Conservation (phyloP, 129 eudicot species). For the Erigeron canadensis region DNA sequence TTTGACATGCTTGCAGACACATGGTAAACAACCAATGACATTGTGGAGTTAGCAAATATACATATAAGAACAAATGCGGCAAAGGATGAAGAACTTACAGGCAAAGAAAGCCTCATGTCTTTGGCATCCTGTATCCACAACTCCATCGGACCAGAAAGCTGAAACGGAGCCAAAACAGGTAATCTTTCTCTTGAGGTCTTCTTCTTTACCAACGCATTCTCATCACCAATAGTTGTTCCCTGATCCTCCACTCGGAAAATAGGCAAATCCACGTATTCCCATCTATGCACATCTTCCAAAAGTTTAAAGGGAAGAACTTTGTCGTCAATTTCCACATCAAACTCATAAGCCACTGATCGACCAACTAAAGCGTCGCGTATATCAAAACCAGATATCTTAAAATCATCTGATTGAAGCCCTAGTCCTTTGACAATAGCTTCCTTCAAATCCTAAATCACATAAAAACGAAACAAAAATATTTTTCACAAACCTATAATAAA, state of each 20-base stretch:
- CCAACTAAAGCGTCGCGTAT: conserved; percentile 80
- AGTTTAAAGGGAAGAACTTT: conserved; percentile 74
- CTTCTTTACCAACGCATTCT: conserved; percentile 68
- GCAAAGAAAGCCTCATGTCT: conserved; percentile 86
- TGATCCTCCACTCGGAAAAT: conserved; percentile 57
- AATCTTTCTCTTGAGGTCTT: conserved; percentile 41
- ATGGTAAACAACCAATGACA: neutral
- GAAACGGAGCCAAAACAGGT: conserved; percentile 86
- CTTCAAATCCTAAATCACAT: conserved; percentile 67
- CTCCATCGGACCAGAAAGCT: conserved; percentile 91
- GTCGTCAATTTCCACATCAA: conserved; percentile 84
- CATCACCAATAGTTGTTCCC: conserved; percentile 32
- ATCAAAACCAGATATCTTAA: conserved; percentile 90
- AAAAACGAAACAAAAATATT: neutral
- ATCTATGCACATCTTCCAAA: conserved; percentile 78
- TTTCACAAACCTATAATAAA: neutral
- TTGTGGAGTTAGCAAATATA: neutral
- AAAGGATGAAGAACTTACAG: conserved; percentile 49
- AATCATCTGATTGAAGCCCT: conserved; percentile 87
- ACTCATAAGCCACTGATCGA: conserved; percentile 79
- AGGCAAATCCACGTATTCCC: conserved; percentile 89
- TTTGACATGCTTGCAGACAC: neutral
- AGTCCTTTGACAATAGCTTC: conserved; percentile 91
- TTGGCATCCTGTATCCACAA: conserved; percentile 96
- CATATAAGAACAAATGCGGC: neutral